Conservation (phyloP, 148 eudicot genomes). For the Silene latifolia region DNA sequence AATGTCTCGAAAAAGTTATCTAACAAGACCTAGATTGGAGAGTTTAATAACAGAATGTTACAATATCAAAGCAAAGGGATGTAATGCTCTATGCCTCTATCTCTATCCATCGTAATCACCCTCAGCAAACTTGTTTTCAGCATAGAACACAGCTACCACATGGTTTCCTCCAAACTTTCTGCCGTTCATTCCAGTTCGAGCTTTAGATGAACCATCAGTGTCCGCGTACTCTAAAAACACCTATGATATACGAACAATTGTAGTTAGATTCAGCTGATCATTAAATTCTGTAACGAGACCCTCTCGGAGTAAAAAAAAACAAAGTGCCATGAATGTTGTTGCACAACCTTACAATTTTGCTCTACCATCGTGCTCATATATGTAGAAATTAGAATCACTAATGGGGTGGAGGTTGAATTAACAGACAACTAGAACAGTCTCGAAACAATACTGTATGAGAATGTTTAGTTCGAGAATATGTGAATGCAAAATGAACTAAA, state of each 20-base stretch:
- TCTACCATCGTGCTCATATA: no score
- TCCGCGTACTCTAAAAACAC: conserved; percentile 88
- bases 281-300: not conserved
- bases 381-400: no score
- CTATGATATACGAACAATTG: conserved; percentile 27
- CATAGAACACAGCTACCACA: conserved; percentile 74
- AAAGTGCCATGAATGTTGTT: not conserved
- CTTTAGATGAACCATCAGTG: conserved; percentile 64
- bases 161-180: conserved; percentile 80
- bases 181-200: conserved; percentile 71
- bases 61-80: not conserved
- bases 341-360: not conserved
- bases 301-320: no score
- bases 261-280: not conserved
- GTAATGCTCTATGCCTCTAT: conserved; percentile 3
- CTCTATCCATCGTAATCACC: conserved; percentile 62
- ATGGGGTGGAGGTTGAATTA: no score
- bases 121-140: conserved; percentile 67
- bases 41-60: not conserved
- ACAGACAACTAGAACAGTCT: no score
- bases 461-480: no score
- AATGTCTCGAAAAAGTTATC: not conserved
- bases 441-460: no score
- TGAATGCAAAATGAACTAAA: no score
- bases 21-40: conserved; percentile 6